These are phyloP conservation scores for Thielaviopsis euricoi DNA, from an alignment of 2,329 filamentous ascomycete genomes.

Conservation along the genomic window DNA sequence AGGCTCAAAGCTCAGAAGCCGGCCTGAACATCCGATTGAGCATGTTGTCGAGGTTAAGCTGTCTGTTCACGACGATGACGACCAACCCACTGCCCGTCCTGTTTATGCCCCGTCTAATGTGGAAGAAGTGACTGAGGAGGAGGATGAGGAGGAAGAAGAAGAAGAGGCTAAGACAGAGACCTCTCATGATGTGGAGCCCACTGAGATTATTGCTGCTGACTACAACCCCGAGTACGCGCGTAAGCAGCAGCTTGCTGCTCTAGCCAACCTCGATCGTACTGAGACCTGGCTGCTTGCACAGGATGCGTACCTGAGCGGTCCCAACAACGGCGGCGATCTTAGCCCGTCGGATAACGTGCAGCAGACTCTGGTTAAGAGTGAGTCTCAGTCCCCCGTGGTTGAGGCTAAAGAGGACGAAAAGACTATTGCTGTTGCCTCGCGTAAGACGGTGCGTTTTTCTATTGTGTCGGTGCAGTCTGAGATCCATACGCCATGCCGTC, in stretches of 20 bases:
- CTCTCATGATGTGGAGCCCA: slow-evolving; percentile 29
- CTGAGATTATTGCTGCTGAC: slow-evolving; percentile 45
- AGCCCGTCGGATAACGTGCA: slow-evolving; percentile 3
- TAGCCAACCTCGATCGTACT: slow-evolving; percentile 69
- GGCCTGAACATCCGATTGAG: slow-evolving; percentile 6
- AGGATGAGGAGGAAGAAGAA: slow-evolving; percentile 12
- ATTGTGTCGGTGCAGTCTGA: slow-evolving; percentile 30
- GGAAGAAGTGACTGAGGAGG: slow-evolving; percentile 18
- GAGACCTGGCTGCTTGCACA: slow-evolving; percentile 76
- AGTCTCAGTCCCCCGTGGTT: not conserved
- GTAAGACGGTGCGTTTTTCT: slow-evolving; percentile 61
- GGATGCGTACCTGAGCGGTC: slow-evolving; percentile 54
- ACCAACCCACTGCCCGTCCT: slow-evolving; percentile 13
- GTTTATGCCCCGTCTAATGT: slow-evolving; percentile 16
- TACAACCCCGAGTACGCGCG: slow-evolving; percentile 61
- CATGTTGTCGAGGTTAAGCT: slow-evolving; percentile 14
- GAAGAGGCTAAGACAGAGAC: slow-evolving; percentile 24
- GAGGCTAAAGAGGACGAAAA: slow-evolving; percentile 16
- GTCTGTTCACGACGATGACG: slow-evolving; percentile 13
- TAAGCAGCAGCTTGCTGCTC: slow-evolving; percentile 53
- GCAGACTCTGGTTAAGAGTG: not conserved
- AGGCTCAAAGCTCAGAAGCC: not conserved
- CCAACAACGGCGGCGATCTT: slow-evolving; percentile 32
- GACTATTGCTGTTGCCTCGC: not conserved
- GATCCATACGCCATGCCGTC: slow-evolving; percentile 25